phyloP scores from a whole-genome alignment of 352 stramenopile species.

The Blastocystis hominis region DNA sequence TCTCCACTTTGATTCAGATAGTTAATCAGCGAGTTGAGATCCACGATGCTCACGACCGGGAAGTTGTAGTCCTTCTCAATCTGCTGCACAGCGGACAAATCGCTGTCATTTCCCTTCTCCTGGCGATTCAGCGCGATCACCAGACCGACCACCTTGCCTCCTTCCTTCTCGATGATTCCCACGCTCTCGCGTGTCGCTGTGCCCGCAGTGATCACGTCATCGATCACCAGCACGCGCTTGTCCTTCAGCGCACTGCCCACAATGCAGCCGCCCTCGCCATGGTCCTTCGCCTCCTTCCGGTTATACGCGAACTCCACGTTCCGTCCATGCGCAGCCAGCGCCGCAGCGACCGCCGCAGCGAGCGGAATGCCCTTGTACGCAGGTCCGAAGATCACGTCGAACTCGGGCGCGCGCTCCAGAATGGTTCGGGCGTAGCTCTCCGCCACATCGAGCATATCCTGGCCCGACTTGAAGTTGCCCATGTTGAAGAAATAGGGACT shows the following conservation, averaged over 20 bases:
- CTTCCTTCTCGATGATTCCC: slow-evolving; percentile 75
- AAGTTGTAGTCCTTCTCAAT: slow-evolving; percentile 78
- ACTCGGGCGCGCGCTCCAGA: slow-evolving; percentile 74
- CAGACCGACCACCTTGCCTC: slow-evolving; percentile 83
- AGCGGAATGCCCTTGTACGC: slow-evolving; percentile 99
- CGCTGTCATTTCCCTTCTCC: slow-evolving; percentile 84
- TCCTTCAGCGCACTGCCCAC: slow-evolving; percentile 84
- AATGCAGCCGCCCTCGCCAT: slow-evolving; percentile 89
- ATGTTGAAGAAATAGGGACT: slow-evolving; percentile 99
- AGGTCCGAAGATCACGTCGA: slow-evolving; percentile 95
- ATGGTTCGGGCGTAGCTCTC: slow-evolving; percentile 63
- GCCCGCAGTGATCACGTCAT: slow-evolving; percentile 97
- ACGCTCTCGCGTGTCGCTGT: slow-evolving; percentile 91
- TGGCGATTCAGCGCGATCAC: slow-evolving; percentile 92
- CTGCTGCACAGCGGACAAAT: slow-evolving; percentile 81
- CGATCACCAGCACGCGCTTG: slow-evolving; percentile 91
- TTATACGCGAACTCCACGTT: slow-evolving; percentile 94
- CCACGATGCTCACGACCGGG: slow-evolving; percentile 83
- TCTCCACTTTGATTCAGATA: slow-evolving; percentile 69
- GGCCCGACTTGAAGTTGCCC: slow-evolving; percentile 85
- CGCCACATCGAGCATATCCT: slow-evolving; percentile 68
- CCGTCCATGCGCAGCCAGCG: slow-evolving; percentile 77
- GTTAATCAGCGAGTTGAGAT: slow-evolving; percentile 78
- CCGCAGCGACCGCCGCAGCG: slow-evolving; percentile 80
- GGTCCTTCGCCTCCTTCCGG: slow-evolving; percentile 97